Evolutionary conservation across 2,329 filamentous ascomycete species (phyloP), one percentile per base, ranked within the genome.

Genomic region (Pseudopyricularia javanii): DNA sequence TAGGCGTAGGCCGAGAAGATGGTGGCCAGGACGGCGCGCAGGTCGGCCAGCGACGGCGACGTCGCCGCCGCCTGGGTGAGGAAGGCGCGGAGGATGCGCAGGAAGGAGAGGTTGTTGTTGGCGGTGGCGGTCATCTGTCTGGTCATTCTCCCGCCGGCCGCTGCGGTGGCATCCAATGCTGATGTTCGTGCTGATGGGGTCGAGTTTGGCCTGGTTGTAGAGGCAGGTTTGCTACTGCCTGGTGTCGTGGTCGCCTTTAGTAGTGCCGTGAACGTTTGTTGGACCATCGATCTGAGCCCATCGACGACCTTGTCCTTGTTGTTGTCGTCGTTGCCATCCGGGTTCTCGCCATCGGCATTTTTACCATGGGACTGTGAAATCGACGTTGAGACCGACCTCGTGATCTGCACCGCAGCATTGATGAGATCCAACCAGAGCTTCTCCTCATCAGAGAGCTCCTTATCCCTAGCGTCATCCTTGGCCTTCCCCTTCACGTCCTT

Each of bases 1-100:
- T 97, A 96, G 0, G 90, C 85, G 64, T 98, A 98, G 0, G 93
- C 91, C 0, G 91, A 83, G 69, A 98, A 97, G 53, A 98, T 91
- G 12, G 91, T 93, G 1, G 82, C 75, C 2, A 98, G 78, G 1
- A 97, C 91, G 7, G 80, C 80, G 47, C 93, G 85, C 3, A 98
- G 76, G 63, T 97, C 90, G 1, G 88, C 85, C 2, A 98, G 74
- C 12, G 87, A 94, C 0, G 93, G 91, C 0, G 90, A 94, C 17
- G 85, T 83, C 24, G 80, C 78, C 0, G 89, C 86, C 0, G 91
- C 91, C 47, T 88, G 82, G 1, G 86, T 82, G 30, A 98, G 80
- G 65, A 98, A 98, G 6, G 88, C 86, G 49, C 90, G 83, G 14
- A 98, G 75, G 58, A 98, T 88, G 54, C 86, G 86, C 11, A 98